Evolutionary conservation across 768 basidiomycete genomes (phyloP).

Genomic region (Omphalotus guepiniiformis): DNA sequence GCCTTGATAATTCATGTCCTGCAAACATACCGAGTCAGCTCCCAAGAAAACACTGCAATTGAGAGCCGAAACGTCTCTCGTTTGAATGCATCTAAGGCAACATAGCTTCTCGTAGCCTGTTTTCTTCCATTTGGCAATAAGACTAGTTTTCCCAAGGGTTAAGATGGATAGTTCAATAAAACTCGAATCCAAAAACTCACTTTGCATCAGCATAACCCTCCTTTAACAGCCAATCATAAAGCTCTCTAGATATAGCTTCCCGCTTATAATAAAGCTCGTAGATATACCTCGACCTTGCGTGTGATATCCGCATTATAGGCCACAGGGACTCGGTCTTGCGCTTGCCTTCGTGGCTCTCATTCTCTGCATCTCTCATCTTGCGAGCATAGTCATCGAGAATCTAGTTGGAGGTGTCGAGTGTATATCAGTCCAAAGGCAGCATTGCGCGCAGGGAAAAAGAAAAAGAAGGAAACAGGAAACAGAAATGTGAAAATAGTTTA

Average conservation of each 20-base stretch:
- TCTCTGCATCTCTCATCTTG: slow-evolving; percentile 99
- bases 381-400: slow-evolving; percentile 97
- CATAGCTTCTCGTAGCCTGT: slow-evolving; percentile 97
- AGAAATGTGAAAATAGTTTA: slow-evolving; percentile 5
- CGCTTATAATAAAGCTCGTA: slow-evolving; percentile 99
- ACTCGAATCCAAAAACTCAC: slow-evolving; percentile 45
- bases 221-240: slow-evolving; percentile 98
- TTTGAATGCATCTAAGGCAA: slow-evolving; percentile 95
- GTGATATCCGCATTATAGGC: slow-evolving; percentile 98
- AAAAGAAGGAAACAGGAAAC: neutral
- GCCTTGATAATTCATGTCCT: slow-evolving; percentile 99
- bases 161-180: neutral
- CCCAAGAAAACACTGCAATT: neutral
- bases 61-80: slow-evolving; percentile 47
- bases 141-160: slow-evolving; percentile 11
- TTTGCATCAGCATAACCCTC: slow-evolving; percentile 96
- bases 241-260: slow-evolving; percentile 86
- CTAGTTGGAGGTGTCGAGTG: slow-evolving; percentile 32
- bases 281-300: slow-evolving; percentile 93
- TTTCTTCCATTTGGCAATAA: slow-evolving; percentile 99
- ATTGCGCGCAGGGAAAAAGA: no score
- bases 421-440: slow-evolving; percentile 2
- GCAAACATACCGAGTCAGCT: neutral
- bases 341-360: slow-evolving; percentile 97
- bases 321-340: slow-evolving; percentile 89